Percentiles rank a stretch among this genome's conserved stretches.
Evolutionary conservation across 352 stramenopile species (phyloP).

Genomic region (Blastocystis sp.): DNA sequence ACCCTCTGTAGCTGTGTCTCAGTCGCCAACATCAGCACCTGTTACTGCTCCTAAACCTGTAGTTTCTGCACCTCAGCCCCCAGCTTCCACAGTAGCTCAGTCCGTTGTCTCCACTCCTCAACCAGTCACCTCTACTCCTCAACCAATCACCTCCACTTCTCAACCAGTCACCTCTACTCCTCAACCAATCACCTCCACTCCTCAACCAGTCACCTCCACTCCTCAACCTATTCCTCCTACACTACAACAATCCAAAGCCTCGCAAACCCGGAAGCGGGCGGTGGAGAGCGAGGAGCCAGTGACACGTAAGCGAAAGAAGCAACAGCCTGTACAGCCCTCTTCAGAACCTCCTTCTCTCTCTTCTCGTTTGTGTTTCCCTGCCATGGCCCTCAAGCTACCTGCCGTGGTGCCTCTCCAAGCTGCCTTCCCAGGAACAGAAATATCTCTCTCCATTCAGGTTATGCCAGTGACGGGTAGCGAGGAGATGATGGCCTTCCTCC

Average conservation of each 20-base stretch:
- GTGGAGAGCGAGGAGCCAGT: neutral
- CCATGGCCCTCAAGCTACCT: neutral
- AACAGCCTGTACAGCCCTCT: neutral
- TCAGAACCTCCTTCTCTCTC: neutral
- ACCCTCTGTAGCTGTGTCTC: neutral
- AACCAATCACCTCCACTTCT: neutral
- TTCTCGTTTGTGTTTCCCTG: no score
- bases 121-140: no score
- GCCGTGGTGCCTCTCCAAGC: neutral
- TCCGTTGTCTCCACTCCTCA: no score
- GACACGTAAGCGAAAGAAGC: neutral
- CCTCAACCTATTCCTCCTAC: neutral
- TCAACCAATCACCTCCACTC: neutral
- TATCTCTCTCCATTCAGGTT: neutral
- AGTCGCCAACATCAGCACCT: neutral
- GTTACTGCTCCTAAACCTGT: neutral
- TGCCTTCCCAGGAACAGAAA: neutral
- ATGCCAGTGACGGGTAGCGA: neutral
- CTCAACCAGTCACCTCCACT: neutral
- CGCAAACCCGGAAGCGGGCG: neutral
- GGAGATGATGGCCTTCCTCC: neutral
- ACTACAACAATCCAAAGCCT: neutral
- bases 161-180: neutral
- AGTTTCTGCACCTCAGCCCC: neutral
- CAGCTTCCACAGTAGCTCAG: neutral